A percentile compares a stretch with the other conserved stretches of the same genome.
Evolutionary conservation across 805 yeast genomes (phyloP).

Genomic region (Candida parachauliodes): DNA sequence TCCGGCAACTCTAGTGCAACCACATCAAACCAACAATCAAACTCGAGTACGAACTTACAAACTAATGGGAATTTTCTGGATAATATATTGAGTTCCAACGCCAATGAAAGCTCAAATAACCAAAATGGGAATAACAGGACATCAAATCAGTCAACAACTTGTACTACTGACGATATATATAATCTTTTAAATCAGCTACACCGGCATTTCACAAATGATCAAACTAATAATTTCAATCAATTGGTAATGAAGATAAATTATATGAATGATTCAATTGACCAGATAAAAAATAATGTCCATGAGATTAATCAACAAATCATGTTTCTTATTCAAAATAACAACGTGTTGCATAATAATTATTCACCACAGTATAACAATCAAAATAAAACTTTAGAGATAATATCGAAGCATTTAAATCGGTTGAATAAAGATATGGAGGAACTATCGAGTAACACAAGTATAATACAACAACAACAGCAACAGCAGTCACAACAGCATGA

Average conservation of each 20-base stretch:
- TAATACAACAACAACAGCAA: slow-evolving; percentile 5
- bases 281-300: slow-evolving; percentile 9
- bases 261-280: slow-evolving; percentile 13
- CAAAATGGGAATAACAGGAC: background rate
- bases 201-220: slow-evolving; percentile 16
- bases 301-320: slow-evolving; percentile 12
- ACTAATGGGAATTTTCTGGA: background rate
- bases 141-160: background rate
- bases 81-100: background rate
- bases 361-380: slow-evolving; percentile 6
- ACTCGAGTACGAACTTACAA: background rate
- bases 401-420: slow-evolving; percentile 16
- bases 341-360: background rate
- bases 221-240: slow-evolving; percentile 19
- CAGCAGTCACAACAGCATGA: slow-evolving; percentile 5
- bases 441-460: slow-evolving; percentile 7
- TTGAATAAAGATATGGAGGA: slow-evolving; percentile 22
- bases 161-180: slow-evolving; percentile 10
- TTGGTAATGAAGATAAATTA: slow-evolving; percentile 16
- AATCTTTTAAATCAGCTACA: slow-evolving; percentile 15
- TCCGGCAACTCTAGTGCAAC: background rate
- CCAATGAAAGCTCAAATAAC: background rate
- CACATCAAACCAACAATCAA: background rate
- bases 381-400: slow-evolving; percentile 16
- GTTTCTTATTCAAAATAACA: slow-evolving; percentile 9